A percentile compares a stretch with the other conserved stretches of the same genome.
phyloP scores from a whole-genome alignment of 305 asterid species.

The Striga hermonthica region DNA sequence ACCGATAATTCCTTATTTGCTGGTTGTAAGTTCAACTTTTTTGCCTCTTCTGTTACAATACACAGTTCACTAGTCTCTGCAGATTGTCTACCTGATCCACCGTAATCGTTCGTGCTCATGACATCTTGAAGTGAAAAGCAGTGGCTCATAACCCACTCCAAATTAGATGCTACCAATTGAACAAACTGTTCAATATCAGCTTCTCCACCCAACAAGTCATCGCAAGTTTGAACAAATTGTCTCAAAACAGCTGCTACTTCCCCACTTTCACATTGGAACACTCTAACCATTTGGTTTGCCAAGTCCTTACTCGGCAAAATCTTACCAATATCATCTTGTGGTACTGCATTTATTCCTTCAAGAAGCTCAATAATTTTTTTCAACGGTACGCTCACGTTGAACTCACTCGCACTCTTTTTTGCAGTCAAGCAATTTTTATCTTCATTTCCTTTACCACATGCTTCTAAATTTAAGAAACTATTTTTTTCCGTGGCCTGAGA shows the following conservation, averaged over 20 bases:
- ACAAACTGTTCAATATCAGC: conserved; percentile 51
- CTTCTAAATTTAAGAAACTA: conserved; percentile 29
- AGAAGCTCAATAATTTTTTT: conserved; percentile 62
- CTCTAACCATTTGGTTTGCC: conserved; percentile 44
- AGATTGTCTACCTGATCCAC: conserved; percentile 38
- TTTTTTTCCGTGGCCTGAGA: conserved; percentile 27
- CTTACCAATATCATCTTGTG: conserved; percentile 36
- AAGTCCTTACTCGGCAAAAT: conserved; percentile 28
- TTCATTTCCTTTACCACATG: conserved; percentile 35
- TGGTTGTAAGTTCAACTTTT: conserved; percentile 31
- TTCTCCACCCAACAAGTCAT: conserved; percentile 51
- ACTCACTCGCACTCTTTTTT: conserved; percentile 33
- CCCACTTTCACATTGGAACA: conserved; percentile 73
- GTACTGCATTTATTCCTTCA: conserved; percentile 57
- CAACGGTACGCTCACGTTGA: conserved; percentile 43
- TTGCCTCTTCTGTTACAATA: conserved; percentile 27
- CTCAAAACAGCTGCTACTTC: conserved; percentile 55
- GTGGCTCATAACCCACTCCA: conserved; percentile 86
- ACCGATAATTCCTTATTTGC: conserved; percentile 34
- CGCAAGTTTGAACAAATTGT: conserved; percentile 59
- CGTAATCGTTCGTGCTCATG: conserved; percentile 66
- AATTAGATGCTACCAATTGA: conserved; percentile 48
- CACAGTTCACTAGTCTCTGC: conserved; percentile 38
- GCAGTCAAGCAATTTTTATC: conserved; percentile 27
- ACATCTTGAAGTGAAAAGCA: conserved; percentile 86